phyloP scores from a whole-genome alignment of 768 basidiomycete species.

The Hemileccinum rubropunctum region DNA sequence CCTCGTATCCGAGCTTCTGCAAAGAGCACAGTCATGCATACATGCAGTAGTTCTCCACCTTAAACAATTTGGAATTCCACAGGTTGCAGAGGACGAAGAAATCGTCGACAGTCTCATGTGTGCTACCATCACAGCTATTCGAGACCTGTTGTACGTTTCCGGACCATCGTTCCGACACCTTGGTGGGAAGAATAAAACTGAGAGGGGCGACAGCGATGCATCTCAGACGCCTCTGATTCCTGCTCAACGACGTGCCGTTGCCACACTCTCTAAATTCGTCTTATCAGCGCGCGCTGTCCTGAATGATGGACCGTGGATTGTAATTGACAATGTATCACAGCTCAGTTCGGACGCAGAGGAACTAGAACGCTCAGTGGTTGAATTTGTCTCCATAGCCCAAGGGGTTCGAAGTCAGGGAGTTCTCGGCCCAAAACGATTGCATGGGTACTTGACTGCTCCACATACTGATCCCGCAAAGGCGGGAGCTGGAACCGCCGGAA shows the following conservation, averaged over 20 bases:
- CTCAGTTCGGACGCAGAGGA: constrained; percentile 73
- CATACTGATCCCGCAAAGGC: constrained; percentile 40
- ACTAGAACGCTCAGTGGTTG: constrained; percentile 63
- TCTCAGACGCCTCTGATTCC: constrained; percentile 64
- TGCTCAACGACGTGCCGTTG: constrained; percentile 78
- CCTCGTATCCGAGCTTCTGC: constrained; percentile 57
- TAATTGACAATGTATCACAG: constrained; percentile 32
- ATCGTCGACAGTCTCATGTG: constrained; percentile 61
- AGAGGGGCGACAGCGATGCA: constrained; percentile 31
- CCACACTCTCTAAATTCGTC: constrained; percentile 84
- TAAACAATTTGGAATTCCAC: constrained; percentile 44
- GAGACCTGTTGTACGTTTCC: constrained; percentile 67
- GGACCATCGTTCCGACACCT: constrained; percentile 57
- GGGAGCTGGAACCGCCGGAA: constrained; percentile 50
- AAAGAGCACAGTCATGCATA: constrained; percentile 54
- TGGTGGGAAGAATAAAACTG: constrained; percentile 37
- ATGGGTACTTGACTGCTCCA: constrained; percentile 35
- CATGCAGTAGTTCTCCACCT: constrained; percentile 60
- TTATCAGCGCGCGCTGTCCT: constrained; percentile 81
- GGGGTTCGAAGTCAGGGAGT: constrained; percentile 26
- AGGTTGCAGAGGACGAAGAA: constrained; percentile 50
- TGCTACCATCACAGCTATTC: constrained; percentile 58
- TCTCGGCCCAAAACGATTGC: constrained; percentile 33
- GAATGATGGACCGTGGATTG: constrained; percentile 34
- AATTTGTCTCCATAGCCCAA: constrained; percentile 68